A percentile compares a stretch with the other conserved stretches of the same genome.
Conservation (phyloP, 257 asterid genomes). For the Capsicum pubescens region DNA sequence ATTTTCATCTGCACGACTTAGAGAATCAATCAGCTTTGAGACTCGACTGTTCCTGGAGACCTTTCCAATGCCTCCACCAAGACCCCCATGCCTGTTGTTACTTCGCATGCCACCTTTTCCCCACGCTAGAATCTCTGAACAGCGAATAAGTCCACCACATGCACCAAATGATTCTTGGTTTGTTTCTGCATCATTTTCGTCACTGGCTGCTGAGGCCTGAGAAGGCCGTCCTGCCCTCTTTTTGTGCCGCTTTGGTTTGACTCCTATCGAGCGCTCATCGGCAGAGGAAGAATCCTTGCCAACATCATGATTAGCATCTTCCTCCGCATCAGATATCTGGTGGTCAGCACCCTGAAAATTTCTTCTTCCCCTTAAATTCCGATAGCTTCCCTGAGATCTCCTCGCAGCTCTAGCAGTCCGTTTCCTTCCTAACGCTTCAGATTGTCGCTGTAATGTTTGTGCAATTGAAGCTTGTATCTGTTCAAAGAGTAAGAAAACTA, state of each 20-base stretch:
- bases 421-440: conserved; percentile 94
- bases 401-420: conserved; percentile 67
- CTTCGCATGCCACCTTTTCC: conserved; percentile 93
- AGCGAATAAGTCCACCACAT: conserved; percentile 61
- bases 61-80: conserved; percentile 59
- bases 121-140: conserved; percentile 82
- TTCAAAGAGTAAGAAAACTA: conserved; percentile 30
- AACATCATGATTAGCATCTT: conserved; percentile 67
- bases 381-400: conserved; percentile 64
- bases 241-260: conserved; percentile 68
- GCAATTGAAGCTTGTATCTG: conserved; percentile 97
- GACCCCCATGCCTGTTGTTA: conserved; percentile 68
- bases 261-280: conserved; percentile 74
- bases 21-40: conserved; percentile 73
- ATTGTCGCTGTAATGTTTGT: conserved; percentile 83
- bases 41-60: conserved; percentile 62
- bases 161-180: conserved; percentile 61
- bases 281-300: conserved; percentile 92
- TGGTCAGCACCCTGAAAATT: conserved; percentile 61
- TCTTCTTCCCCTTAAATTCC: conserved; percentile 73
- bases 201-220: conserved; percentile 63
- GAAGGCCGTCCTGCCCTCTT: conserved; percentile 71
- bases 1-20: conserved; percentile 58
- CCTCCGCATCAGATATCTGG: conserved; percentile 85
- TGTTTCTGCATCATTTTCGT: conserved; percentile 71